Percentiles rank a stretch among this genome's conserved stretches.
phyloP scores from a whole-genome alignment of 78 protist species.

The Speleostelium caveatum region DNA sequence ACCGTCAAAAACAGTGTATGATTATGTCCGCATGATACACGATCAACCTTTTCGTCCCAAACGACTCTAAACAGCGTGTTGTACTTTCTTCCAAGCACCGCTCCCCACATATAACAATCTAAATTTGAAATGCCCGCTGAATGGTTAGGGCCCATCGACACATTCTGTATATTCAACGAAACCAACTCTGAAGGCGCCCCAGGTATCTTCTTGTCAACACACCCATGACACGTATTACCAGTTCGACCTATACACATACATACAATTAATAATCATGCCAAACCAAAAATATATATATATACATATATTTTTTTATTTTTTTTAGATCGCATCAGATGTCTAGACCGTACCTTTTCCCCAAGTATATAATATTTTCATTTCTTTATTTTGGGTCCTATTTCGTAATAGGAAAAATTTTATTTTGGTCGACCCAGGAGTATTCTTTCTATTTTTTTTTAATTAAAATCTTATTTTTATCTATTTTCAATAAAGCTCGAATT shows the following conservation, averaged over 20 bases:
- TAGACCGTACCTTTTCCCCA: conserved; percentile 65
- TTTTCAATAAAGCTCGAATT: too few species aligned
- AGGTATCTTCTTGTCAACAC: conserved; percentile 63
- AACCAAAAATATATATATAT: not conserved
- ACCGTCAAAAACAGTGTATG: conserved; percentile 48
- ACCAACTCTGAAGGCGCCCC: conserved; percentile 68
- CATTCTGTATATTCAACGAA: conserved; percentile 52
- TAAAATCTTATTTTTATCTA: too few species aligned
- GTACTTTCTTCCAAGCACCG: conserved; percentile 68
- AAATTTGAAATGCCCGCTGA: conserved; percentile 68
- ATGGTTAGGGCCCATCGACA: conserved; percentile 57
- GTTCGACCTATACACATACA: conserved; percentile 47
- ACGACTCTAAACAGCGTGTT: conserved; percentile 59
- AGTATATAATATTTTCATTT: conserved; percentile 63
- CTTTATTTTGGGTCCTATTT: too few species aligned
- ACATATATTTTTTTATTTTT: too few species aligned
- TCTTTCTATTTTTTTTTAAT: too few species aligned
- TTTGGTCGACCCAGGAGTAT: too few species aligned
- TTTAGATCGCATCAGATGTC: not conserved
- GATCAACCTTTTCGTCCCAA: conserved; percentile 34
- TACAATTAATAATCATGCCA: too few species aligned
- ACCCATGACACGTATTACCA: conserved; percentile 77
- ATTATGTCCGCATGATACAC: conserved; percentile 61
- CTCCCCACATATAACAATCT: conserved; percentile 81
- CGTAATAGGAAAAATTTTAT: too few species aligned